Base-by-base conservation (phyloP, 2,329 filamentous ascomycete genomes). In the Zymoseptoria tritici region DNA sequence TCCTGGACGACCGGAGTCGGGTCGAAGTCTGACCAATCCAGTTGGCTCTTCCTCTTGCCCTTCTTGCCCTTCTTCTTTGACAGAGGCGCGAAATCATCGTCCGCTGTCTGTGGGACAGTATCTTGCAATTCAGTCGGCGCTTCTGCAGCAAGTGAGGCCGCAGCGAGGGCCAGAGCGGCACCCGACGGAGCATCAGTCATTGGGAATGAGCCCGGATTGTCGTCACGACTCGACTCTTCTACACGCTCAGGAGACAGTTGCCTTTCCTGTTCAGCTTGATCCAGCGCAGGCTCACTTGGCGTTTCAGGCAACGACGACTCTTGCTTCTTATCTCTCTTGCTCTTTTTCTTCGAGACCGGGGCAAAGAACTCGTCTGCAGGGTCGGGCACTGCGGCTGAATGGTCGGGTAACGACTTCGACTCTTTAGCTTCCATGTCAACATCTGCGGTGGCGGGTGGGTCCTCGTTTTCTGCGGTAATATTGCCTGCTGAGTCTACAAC, bases 301-400 rank as follows among this genome's bases (percentile, higher is more conserved):
- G 22, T 20, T 4, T 21, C 55, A 19, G 19, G n/a, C 53, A 13
- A 19, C 22, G 55, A 9, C 29, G 49, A 56, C 5, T 57, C 56
- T 19, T 49, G 46, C 42, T 57, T 57, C 21, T 63, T 63, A 36
- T 58, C 66, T 55, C 68, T 75, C 63, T 73, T 72, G 11, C 64
- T 69, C 53, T 73, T 63, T 20, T 68, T 70, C 49, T 60, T 59
- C 5, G 59, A 55, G 7, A 26, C 46, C 4, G 49, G 42, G 2
- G 61, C 49, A 29, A 55, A 26, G 36, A 57, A 46, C 29, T 63
- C 59, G 19, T 55, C 55, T 46, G 11, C 19, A 31, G 55, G 29
- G 3, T 26, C 55, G 49, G 19, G 4, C 21, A 24, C 16, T 20
- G 21, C 9, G 36, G 16, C 16, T 6, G 13, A 46, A n/a, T 2